Conservation (phyloP, 2,329 filamentous ascomycete genomes). For the Moelleriella libera region DNA sequence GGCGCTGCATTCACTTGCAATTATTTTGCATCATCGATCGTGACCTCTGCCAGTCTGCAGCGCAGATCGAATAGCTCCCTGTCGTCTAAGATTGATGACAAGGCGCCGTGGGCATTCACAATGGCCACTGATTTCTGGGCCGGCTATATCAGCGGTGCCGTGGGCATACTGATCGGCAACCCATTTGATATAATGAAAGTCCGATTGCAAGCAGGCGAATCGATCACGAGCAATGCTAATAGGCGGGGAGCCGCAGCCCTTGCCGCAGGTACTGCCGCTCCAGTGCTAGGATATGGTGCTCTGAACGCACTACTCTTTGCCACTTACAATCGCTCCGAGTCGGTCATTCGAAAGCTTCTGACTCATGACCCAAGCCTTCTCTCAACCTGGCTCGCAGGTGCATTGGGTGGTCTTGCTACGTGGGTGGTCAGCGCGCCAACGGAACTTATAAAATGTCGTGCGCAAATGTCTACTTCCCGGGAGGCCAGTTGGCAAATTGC, state of each 20-base stretch:
- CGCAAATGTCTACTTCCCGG: conserved; percentile 45
- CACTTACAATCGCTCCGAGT: conserved; percentile 75
- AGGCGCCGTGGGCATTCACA: background rate
- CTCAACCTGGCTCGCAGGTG: conserved; percentile 68
- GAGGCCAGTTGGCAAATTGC: conserved; percentile 50
- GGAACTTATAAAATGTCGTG: conserved; percentile 80
- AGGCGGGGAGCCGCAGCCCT: conserved; percentile 20
- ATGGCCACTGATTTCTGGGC: conserved; percentile 93
- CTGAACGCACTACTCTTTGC: conserved; percentile 85
- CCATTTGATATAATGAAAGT: conserved; percentile 55
- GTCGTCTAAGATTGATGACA: too few relatives aligned
- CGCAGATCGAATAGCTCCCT: too few relatives aligned
- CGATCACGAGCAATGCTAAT: conserved; percentile 5
- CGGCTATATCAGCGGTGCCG: conserved; percentile 75
- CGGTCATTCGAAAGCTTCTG: conserved; percentile 7
- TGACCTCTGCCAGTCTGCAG: too few relatives aligned
- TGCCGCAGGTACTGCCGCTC: conserved; percentile 61
- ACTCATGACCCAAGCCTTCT: conserved; percentile 32
- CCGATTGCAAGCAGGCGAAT: conserved; percentile 51
- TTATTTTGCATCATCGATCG: too few relatives aligned
- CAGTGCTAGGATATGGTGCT: conserved; percentile 78
- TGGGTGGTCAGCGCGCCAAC: conserved; percentile 81
- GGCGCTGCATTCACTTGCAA: too few relatives aligned
- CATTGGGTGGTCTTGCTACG: conserved; percentile 67
- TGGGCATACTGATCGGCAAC: conserved; percentile 80